Conservation (phyloP, 495 filamentous ascomycete genomes). For the Lentithecium fluviatile region DNA sequence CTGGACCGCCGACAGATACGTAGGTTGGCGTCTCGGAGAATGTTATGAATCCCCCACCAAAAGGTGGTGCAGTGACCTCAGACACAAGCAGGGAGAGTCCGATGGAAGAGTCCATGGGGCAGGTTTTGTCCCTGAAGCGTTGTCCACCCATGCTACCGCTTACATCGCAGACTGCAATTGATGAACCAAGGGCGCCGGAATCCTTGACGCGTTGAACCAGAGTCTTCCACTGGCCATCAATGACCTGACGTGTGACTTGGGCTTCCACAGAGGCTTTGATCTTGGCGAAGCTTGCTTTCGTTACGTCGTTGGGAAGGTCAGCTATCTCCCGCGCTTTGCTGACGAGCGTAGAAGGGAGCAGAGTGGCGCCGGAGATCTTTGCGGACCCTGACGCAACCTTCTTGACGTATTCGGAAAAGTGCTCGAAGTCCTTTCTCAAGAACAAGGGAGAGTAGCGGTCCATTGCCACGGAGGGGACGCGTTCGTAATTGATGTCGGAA, state of each 20-base stretch:
- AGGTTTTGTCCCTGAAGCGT: slow-evolving; percentile 43
- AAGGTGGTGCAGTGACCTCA: slow-evolving; percentile 47
- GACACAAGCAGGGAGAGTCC: slow-evolving; percentile 51
- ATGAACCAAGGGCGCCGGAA: slow-evolving; percentile 45
- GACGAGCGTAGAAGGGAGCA: slow-evolving; percentile 47
- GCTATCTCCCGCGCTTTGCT: neutral
- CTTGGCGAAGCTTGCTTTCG: neutral
- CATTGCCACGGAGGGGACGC: slow-evolving; percentile 52
- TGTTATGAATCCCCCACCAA: slow-evolving; percentile 50
- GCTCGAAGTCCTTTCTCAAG: slow-evolving; percentile 44
- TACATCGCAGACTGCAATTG: slow-evolving; percentile 52
- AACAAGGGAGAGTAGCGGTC: slow-evolving; percentile 47
- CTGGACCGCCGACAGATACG: slow-evolving; percentile 37
- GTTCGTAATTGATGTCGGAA: slow-evolving; percentile 48
- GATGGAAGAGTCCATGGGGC: slow-evolving; percentile 49
- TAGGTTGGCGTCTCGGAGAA: slow-evolving; percentile 43
- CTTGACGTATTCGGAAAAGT: slow-evolving; percentile 46
- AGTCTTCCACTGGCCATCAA: slow-evolving; percentile 50
- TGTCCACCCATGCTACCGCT: slow-evolving; percentile 46
- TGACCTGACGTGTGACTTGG: slow-evolving; percentile 32
- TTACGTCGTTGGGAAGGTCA: neutral
- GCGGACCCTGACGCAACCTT: slow-evolving; percentile 42
- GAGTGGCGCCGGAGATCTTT: slow-evolving; percentile 47
- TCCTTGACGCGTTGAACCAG: slow-evolving; percentile 51
- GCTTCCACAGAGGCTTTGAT: slow-evolving; percentile 22